Percentiles rank a stretch among this genome's conserved stretches.
These are phyloP conservation scores for Panicum miliaceum DNA, from an alignment of 176 grass and related monocot genomes.

Conservation along the genomic window DNA sequence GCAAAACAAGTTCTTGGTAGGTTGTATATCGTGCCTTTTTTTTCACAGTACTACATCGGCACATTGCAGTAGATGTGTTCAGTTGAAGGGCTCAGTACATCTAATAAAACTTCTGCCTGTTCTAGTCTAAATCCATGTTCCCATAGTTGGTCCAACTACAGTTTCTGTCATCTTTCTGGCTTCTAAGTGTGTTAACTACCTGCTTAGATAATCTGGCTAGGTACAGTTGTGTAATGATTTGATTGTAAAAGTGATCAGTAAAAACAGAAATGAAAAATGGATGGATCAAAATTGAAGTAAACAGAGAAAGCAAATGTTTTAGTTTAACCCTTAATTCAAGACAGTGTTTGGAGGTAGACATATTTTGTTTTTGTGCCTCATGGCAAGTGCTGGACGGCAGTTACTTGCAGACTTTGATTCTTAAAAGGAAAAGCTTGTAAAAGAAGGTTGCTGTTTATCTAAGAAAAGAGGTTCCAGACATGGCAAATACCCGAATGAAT, in stretches of 20 bases:
- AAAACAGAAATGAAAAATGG: neutral
- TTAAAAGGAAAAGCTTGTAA: neutral
- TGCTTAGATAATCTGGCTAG: neutral
- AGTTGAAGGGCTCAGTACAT: neutral
- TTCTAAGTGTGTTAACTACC: neutral
- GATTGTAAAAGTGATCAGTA: constrained; percentile 10
- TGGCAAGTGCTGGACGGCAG: neutral
- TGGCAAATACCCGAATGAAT: constrained; percentile 17
- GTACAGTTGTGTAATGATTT: neutral
- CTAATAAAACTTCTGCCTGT: constrained; percentile 4
- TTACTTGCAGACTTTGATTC: constrained; percentile 12
- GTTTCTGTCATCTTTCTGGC: neutral
- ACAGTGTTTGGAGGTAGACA: neutral
- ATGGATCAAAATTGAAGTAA: neutral
- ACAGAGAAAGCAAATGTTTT: neutral
- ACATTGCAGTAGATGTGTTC: neutral
- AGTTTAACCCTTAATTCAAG: neutral
- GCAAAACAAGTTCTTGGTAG: constrained; percentile 98
- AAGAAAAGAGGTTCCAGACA: neutral
- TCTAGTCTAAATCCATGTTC: constrained; percentile 1
- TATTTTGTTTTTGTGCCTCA: neutral
- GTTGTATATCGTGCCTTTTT: constrained; percentile 9
- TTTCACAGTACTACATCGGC: neutral
- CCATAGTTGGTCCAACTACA: neutral
- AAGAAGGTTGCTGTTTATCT: neutral